Percentiles rank a stretch among this genome's conserved stretches.
Conservation (phyloP, 2,329 filamentous ascomycete species). For the Macrophomina pseudophaseolina region DNA sequence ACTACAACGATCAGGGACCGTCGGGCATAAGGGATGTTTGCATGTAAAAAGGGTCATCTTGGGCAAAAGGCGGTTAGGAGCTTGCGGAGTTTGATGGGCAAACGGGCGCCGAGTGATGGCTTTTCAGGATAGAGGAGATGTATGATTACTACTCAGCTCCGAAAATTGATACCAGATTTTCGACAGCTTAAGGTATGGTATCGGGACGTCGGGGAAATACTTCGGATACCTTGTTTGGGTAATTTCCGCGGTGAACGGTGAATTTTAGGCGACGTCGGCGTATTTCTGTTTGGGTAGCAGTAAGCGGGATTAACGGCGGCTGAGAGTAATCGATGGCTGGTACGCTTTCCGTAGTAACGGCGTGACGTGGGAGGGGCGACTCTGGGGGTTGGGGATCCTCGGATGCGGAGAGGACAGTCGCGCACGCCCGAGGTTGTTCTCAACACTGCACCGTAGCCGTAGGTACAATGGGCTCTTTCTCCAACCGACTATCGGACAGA, state of each 20-base stretch:
- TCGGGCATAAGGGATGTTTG: constrained; percentile 63
- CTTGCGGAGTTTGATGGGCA: constrained; percentile 22
- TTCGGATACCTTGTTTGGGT: constrained; percentile 3
- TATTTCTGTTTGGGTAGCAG: background rate
- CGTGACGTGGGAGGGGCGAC: background rate
- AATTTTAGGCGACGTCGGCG: background rate
- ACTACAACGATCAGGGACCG: constrained; percentile 71
- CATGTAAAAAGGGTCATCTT: constrained; percentile 14
- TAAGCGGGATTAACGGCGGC: no score
- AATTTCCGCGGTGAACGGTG: background rate
- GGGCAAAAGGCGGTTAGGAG: constrained; percentile 1
- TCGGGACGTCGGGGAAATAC: background rate
- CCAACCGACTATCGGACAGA: constrained; percentile 22
- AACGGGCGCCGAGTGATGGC: background rate
- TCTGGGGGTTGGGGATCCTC: background rate
- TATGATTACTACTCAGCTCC: constrained; percentile 16
- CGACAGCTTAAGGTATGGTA: no score
- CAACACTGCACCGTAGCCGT: constrained; percentile 26
- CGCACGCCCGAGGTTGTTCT: constrained; percentile 25
- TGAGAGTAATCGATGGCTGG: no score
- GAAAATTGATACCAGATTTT: constrained; percentile 14
- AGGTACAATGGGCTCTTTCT: constrained; percentile 22
- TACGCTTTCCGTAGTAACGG: background rate
- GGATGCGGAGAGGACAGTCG: constrained; percentile 12
- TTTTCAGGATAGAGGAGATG: constrained; percentile 19